Percentiles rank a stretch among this genome's conserved stretches.
These are phyloP conservation scores for Hirsutella rhossiliensis DNA, from an alignment of 2,329 filamentous ascomycete species.

Conservation along the genomic window DNA sequence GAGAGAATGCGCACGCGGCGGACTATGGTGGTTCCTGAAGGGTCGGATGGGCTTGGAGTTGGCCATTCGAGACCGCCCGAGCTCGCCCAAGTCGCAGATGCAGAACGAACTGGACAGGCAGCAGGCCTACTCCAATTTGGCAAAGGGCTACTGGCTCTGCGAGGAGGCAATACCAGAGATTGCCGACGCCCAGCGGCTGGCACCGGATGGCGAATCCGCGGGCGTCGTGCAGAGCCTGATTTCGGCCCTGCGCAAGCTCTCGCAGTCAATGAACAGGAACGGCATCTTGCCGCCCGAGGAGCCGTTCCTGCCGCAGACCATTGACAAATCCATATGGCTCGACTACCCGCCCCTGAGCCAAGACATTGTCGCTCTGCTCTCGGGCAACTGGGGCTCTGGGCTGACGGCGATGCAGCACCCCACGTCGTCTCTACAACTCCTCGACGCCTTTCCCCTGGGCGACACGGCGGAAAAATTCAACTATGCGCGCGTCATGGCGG, in stretches of 20 bases:
- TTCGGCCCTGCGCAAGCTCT: conserved; percentile 58
- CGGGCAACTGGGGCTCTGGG: conserved; percentile 43
- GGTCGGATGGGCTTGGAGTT: conserved; percentile 66
- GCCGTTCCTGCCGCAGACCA: conserved; percentile 58
- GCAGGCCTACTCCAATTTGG: conserved; percentile 75
- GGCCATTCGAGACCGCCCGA: conserved; percentile 53
- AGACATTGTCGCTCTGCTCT: conserved; percentile 59
- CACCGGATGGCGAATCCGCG: conserved; percentile 33
- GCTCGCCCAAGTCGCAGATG: conserved; percentile 35
- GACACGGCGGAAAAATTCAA: conserved; percentile 65
- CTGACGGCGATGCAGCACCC: conserved; percentile 35
- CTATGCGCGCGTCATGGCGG: conserved; percentile 66
- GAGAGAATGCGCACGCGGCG: conserved; percentile 57
- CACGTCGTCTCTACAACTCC: conserved; percentile 36
- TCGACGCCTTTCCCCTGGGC: conserved; percentile 63
- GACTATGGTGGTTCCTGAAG: conserved; percentile 82
- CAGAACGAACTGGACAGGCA: conserved; percentile 45
- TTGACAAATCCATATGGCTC: conserved; percentile 74
- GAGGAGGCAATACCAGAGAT: conserved; percentile 41
- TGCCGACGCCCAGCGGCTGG: conserved; percentile 26
- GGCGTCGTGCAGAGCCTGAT: conserved; percentile 43
- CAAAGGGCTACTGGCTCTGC: conserved; percentile 77
- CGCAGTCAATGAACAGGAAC: conserved; percentile 76
- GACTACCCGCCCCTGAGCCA: conserved; percentile 63
- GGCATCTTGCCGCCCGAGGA: conserved; percentile 62